phyloP scores from a whole-genome alignment of 2,329 filamentous ascomycete species.

The Beauveria scarabaeidicola region DNA sequence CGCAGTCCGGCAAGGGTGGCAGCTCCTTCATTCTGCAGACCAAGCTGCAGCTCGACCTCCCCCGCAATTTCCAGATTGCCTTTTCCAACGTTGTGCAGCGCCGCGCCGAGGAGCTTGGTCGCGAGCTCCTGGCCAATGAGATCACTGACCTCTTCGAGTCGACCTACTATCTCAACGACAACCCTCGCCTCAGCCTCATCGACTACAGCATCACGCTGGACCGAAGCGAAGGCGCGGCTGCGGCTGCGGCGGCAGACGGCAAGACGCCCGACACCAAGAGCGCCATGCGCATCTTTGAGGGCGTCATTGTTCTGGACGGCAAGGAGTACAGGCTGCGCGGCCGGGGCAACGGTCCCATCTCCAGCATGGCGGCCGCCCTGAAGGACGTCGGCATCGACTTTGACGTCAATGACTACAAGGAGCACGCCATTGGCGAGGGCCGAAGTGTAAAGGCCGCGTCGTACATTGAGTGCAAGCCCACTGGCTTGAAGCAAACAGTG shows the following conservation, averaged over 20 bases:
- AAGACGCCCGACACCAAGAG: constrained; percentile 71
- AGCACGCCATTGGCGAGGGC: constrained; percentile 80
- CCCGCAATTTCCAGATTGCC: constrained; percentile 82
- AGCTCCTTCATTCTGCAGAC: constrained; percentile 89
- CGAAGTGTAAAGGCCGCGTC: constrained; percentile 85
- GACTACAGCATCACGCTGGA: constrained; percentile 90
- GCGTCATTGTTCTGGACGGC: constrained; percentile 75
- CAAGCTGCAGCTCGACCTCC: constrained; percentile 82
- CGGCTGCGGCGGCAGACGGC: constrained; percentile 60
- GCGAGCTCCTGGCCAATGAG: constrained; percentile 76
- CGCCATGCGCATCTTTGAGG: constrained; percentile 73
- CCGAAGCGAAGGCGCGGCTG: constrained; percentile 63
- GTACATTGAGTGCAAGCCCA: constrained; percentile 79
- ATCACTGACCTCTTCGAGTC: constrained; percentile 83
- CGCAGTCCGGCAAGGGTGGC: constrained; percentile 89
- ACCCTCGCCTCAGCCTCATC: constrained; percentile 76
- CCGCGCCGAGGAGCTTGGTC: constrained; percentile 68
- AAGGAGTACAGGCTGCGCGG: constrained; percentile 71
- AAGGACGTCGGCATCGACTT: constrained; percentile 72
- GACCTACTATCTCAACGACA: constrained; percentile 75
- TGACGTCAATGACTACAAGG: constrained; percentile 91
- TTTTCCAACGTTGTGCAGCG: constrained; percentile 84
- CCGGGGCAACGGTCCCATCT: constrained; percentile 83
- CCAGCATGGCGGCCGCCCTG: constrained; percentile 75
- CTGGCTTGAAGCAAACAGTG: constrained; percentile 59